phyloP scores from a whole-genome alignment of 768 basidiomycete genomes.

The Amanita subjunquillea region DNA sequence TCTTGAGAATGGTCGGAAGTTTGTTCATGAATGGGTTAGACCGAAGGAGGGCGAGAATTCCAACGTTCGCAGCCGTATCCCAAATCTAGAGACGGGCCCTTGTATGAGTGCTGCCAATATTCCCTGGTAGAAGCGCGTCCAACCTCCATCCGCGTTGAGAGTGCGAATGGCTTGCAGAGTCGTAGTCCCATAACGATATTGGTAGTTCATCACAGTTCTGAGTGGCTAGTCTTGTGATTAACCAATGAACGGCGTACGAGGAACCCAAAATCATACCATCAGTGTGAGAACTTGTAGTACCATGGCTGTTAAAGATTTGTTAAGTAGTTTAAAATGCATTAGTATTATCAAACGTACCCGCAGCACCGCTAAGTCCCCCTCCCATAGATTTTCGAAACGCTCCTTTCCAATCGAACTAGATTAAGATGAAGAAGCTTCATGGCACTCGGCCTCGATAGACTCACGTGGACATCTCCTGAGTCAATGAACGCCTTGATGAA shows the following conservation, averaged over 20 bases:
- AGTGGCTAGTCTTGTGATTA: conserved; percentile 43
- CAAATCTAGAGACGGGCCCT: conserved; percentile 79
- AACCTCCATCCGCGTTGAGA: conserved; percentile 73
- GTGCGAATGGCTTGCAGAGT: conserved; percentile 53
- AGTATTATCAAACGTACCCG: conserved; percentile 31
- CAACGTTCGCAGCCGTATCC: conserved; percentile 94
- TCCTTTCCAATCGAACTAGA: conserved; percentile 67
- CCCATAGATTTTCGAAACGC: conserved; percentile 81
- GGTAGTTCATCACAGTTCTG: conserved; percentile 98
- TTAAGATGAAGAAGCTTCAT: too few relatives aligned
- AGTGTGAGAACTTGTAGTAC: conserved; percentile 88
- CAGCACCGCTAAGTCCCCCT: conserved; percentile 85
- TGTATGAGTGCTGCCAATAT: conserved; percentile 78
- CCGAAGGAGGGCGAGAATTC: conserved; percentile 77
- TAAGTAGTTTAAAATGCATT: neutral
- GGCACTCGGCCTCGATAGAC: conserved; percentile 11
- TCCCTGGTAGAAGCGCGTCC: conserved; percentile 81
- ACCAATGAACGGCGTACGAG: neutral
- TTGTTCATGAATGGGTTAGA: conserved; percentile 62
- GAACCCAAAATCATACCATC: conserved; percentile 37
- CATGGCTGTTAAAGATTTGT: conserved; percentile 51
- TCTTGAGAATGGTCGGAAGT: conserved; percentile 60
- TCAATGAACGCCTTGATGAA: conserved; percentile 68
- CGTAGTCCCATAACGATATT: conserved; percentile 81
- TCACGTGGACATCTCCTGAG: conserved; percentile 54